phyloP scores from a whole-genome alignment of 148 eudicot genomes.

The Simmondsia chinensis region DNA sequence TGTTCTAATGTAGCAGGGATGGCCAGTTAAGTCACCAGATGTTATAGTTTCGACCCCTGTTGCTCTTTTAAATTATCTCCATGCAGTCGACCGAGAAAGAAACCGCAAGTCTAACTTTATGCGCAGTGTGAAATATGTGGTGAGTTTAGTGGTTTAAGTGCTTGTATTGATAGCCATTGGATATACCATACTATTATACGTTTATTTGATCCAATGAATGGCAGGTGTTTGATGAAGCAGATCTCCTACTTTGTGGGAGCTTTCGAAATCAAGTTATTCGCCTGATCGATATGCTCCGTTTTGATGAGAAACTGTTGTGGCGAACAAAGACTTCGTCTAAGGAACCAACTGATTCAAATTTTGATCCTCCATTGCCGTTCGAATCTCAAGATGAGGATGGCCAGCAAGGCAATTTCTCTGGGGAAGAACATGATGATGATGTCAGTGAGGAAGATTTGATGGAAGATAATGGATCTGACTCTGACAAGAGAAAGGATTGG shows the following conservation, averaged over 20 bases:
- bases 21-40: too few relatives aligned
- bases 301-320: slow-evolving; percentile 80
- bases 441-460: slow-evolving; percentile 16
- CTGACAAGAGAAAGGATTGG: slow-evolving; percentile 47
- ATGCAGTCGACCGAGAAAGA: too few relatives aligned
- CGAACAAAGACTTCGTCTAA: slow-evolving; percentile 19
- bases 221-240: slow-evolving; percentile 98
- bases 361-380: slow-evolving; percentile 17
- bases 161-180: too few relatives aligned
- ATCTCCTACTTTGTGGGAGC: slow-evolving; percentile 84
- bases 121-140: too few relatives aligned
- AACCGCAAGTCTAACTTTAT: too few relatives aligned
- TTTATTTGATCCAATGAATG: slow-evolving; percentile 4
- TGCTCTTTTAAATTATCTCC: too few relatives aligned
- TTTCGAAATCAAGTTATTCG: slow-evolving; percentile 87
- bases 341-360: slow-evolving; percentile 14
- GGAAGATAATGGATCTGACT: slow-evolving; percentile 15
- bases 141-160: too few relatives aligned
- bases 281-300: slow-evolving; percentile 84
- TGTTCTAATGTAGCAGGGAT: too few relatives aligned
- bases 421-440: slow-evolving; percentile 20
- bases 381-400: slow-evolving; percentile 28
- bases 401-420: slow-evolving; percentile 11
- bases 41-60: too few relatives aligned
- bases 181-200: too few relatives aligned